Evolutionary conservation across 192 early-diverging fungal species (phyloP), one percentile per base, ranked within the genome.

Genomic region (Funneliformis geosporum): DNA sequence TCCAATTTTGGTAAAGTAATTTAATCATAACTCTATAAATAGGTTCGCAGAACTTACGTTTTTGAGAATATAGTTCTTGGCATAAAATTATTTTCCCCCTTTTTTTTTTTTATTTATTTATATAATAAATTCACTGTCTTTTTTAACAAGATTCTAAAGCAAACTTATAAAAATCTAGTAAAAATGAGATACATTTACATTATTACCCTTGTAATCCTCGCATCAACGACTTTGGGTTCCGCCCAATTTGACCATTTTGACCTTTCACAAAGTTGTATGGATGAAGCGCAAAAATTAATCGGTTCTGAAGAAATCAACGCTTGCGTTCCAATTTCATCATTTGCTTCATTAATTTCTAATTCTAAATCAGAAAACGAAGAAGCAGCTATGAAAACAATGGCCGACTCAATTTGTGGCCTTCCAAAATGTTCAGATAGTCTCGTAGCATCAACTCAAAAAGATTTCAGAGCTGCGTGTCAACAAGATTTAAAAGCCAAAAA

Each of bases 381-480:
- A 55, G 12, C 14, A 5, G 12, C 47, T 55, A 5, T 55, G 18
- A 55, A 55, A 18, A 55, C 0, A 14, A 16, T 16, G 4, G 47
- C 47, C 1, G 62, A 65, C 33, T 16, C 62, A 65, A 65, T 65
- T 14, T 65, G 62, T 4, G 14, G 0, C 0, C 11, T 12, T 38
- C 62, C 62, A 33, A 65, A 65, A 65, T 65, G 62, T 65, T 65
- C 62, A 33, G 62, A 65, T 28, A 9, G 10, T 33, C 12, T 65
- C 16, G 14, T 65, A 27, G 11, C 62, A 3, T 5, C 3, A 9
- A 55, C 47, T 55, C 47, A 14, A 2, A 55, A 14, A 5, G 16
- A 65, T 4, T 5, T 65, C 28, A 65, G 33, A 33, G 16, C 27
- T 16, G 4, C 62, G 6, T 65, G 23, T 38, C 62, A 65, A 28